Evolutionary conservation across 78 protist species (phyloP).

Genomic region (Tieghemostelium lacteum): DNA sequence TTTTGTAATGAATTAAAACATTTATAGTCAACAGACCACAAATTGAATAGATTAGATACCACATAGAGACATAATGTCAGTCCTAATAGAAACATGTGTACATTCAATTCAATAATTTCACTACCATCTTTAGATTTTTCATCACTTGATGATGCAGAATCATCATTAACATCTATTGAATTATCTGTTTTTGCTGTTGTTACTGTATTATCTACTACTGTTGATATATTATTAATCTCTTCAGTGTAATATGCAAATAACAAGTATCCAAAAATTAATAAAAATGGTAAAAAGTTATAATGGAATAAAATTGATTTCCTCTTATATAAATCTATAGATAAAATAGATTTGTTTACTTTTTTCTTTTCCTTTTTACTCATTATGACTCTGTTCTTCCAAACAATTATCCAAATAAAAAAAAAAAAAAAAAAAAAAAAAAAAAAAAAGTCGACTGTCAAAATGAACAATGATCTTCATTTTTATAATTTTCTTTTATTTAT

Average conservation of each 20-base stretch:
- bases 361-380: neutral
- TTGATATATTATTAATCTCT: neutral
- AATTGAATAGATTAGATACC: conserved; percentile 36
- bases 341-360: conserved; percentile 5
- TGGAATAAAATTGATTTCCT: neutral
- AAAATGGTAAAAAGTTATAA: conserved; percentile 44
- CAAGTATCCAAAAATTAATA: conserved; percentile 29
- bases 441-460: neutral
- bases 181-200: neutral
- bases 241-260: conserved; percentile 18
- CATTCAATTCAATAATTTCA: neutral
- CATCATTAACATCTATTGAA: neutral
- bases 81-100: conserved; percentile 15
- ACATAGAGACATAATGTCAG: conserved; percentile 24
- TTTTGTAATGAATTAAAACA: conserved; percentile 16
- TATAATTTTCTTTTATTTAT: neutral
- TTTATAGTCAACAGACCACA: conserved; percentile 61
- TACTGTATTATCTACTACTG: neutral
- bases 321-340: conserved; percentile 15
- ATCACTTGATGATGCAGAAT: neutral
- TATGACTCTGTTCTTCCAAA: too few species aligned
- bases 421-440: too few species aligned
- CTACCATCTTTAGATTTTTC: neutral
- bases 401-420: too few species aligned
- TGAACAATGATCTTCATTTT: neutral